Conservation (phyloP, 306 rosid species). For the Cyamopsis tetragonoloba region DNA sequence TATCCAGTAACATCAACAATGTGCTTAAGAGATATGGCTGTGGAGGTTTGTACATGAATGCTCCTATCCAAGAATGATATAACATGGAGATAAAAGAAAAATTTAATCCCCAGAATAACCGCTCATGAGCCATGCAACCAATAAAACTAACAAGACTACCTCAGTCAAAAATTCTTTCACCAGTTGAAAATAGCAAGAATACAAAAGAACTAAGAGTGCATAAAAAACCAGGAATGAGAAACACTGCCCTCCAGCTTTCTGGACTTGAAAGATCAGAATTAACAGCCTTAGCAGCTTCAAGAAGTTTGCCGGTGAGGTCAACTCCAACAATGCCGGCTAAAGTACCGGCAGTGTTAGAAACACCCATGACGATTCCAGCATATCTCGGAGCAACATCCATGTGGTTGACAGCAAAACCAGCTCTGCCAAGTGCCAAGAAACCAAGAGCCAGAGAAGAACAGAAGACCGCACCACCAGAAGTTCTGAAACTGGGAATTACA, state of each 20-base stretch:
- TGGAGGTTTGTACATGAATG: slow-evolving; percentile 18
- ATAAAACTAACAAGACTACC: slow-evolving; percentile 24
- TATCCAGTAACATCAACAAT: not conserved
- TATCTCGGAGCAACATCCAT: slow-evolving; percentile 96
- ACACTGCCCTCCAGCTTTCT: slow-evolving; percentile 85
- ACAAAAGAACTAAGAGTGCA: slow-evolving; percentile 76
- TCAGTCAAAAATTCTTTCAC: slow-evolving; percentile 95
- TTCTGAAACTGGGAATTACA: slow-evolving; percentile 74
- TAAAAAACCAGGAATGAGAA: slow-evolving; percentile 76
- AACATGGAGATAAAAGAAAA: slow-evolving; percentile 34
- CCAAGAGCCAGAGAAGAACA: slow-evolving; percentile 97
- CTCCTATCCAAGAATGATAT: slow-evolving; percentile 39
- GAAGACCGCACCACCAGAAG: slow-evolving; percentile 83
- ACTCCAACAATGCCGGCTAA: slow-evolving; percentile 94
- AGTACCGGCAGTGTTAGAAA: slow-evolving; percentile 94
- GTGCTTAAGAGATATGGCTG: slow-evolving; percentile 4
- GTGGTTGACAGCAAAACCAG: slow-evolving; percentile 97
- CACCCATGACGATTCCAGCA: slow-evolving; percentile 98
- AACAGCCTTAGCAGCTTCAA: slow-evolving; percentile 72
- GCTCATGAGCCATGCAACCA: slow-evolving; percentile 11
- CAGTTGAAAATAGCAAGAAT: slow-evolving; percentile 76
- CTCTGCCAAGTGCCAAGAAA: slow-evolving; percentile 93
- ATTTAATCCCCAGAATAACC: slow-evolving; percentile 26
- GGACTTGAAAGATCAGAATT: slow-evolving; percentile 80
- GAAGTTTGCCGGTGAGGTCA: slow-evolving; percentile 78